Base-by-base conservation (phyloP, 1,284 basidiomycete genomes). In the Leccinum solheimii region DNA sequence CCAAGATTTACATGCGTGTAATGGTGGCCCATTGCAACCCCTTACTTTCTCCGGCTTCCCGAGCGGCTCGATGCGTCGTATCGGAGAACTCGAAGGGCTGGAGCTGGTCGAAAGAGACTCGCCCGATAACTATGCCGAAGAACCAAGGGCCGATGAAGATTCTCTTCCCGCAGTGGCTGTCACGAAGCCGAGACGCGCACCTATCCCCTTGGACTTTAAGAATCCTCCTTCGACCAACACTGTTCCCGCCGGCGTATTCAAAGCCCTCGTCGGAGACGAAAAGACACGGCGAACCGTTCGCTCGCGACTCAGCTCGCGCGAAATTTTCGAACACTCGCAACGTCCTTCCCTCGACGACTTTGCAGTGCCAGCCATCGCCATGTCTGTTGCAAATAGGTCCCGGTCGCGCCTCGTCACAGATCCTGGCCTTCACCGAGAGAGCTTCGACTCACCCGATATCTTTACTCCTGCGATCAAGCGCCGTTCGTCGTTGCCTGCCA, bases 161-260 rank as follows among this genome's bases (percentile, higher is more conserved):
- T 51, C 62, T 58, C 67, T 80, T 52, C 76, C 77, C 0, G 66
- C 74, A 30, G 76, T 77, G 27, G 71, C 75, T 9, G 68, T 74
- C 43, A 68, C 77, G 26, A 86, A 82, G 71, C 72, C 80, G 19
- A 89, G 86, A 72, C 86, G 90, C 53, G 85, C 90, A 10, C 90
- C 91, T 3, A 86, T 92, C 57, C 90, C 90, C 9, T 78, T 92
- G 57, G 90, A 92, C 71, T 93, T 92, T 78, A 92, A 86, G 69
- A 87, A 90, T 66, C 81, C 88, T 30, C 77, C 86, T 2, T 85
- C 86, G 14, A 85, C 79, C 26, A 91, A 90, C 68, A 92, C 89
- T 16, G 87, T 92, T 14, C 91, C 91, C 23, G 91, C 91, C 48
- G 90, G 90, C 3, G 70, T 92, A 61, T 93, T 93, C 83, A 92